Evolutionary conservation across 352 stramenopile species (phyloP), one percentile per base, ranked within the genome.

Genomic region (Plasmopara viticola): DNA sequence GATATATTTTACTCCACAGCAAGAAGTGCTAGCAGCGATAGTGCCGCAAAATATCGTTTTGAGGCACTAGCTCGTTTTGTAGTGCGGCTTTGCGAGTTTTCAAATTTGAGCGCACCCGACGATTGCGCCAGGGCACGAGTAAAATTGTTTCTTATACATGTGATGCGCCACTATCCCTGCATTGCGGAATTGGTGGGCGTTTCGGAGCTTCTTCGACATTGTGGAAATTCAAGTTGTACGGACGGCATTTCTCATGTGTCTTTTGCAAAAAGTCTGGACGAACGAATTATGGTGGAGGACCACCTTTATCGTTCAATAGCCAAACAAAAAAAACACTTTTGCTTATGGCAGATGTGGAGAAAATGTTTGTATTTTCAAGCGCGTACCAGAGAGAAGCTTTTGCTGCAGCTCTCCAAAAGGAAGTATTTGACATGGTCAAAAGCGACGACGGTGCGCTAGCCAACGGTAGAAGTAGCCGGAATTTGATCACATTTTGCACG

Each of bases 401-500:
- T 50, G 48, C 78, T 48, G 37, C 47, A 20, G 28, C 46, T 33
- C 43, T 84, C 28, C 64, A 68, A 28, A 58, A 68, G 6, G 59
- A 77, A 44, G 18, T 81, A 9, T 7, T 4, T 4, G 18, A 37
- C 6, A 10, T 51, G 13, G 37, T 17, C 14, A 53, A 62, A 15
- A 37, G 34, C 45, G 47, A 33, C 6, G 34, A 35, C 31, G 31
- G 31, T 8, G 31, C 31, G 31, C 31, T 53, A 17, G 18, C 6
- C 35, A 49, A 17, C 20, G 33, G 40, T 44, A 39, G 13, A 39
- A 31, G 18, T 12, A 53, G 41, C 30, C 68, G 54, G 30, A 81
- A 81, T 49, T 38, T 90, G 14, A 57, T 86, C 14, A 63, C 61
- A 12, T 85, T 87, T 52, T 80, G 72, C 45, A 58, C 73, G 38